A percentile compares a stretch with the other conserved stretches of the same genome.
Conservation (phyloP, 2,329 filamentous ascomycete genomes). For the Aspergillus melleus region DNA sequence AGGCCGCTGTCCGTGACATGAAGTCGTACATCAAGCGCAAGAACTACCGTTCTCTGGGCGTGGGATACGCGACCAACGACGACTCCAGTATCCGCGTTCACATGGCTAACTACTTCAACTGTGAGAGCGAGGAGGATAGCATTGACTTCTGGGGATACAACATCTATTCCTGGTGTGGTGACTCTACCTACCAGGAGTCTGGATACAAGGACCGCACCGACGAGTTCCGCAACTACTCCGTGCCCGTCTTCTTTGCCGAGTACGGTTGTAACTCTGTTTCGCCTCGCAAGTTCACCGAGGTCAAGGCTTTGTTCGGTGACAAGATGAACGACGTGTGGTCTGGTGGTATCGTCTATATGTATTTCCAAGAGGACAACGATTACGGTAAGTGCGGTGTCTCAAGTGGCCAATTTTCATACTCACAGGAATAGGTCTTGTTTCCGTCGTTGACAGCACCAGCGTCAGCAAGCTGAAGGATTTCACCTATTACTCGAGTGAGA, state of each 20-base stretch:
- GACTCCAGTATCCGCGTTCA: slow-evolving; percentile 76
- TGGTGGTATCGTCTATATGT: slow-evolving; percentile 98
- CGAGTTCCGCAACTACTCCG: slow-evolving; percentile 83
- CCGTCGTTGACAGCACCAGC: slow-evolving; percentile 63
- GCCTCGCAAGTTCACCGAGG: slow-evolving; percentile 79
- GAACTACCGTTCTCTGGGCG: slow-evolving; percentile 73
- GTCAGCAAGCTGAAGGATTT: slow-evolving; percentile 73
- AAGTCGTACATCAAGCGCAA: slow-evolving; percentile 86
- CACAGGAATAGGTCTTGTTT: slow-evolving; percentile 25
- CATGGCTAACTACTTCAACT: slow-evolving; percentile 93
- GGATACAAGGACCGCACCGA: slow-evolving; percentile 78
- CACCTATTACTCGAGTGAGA: slow-evolving; percentile 65
- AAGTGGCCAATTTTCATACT: not conserved
- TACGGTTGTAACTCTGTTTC: slow-evolving; percentile 84
- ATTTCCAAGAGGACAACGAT: slow-evolving; percentile 84
- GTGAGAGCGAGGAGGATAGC: slow-evolving; percentile 61
- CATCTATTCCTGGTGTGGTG: slow-evolving; percentile 97
- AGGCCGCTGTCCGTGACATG: slow-evolving; percentile 91
- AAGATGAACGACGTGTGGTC: slow-evolving; percentile 85
- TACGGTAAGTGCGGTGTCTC: slow-evolving; percentile 59
- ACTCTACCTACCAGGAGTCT: slow-evolving; percentile 73
- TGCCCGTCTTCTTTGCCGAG: slow-evolving; percentile 96
- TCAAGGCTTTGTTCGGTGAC: slow-evolving; percentile 71
- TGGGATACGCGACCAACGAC: slow-evolving; percentile 94
- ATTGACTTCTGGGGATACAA: slow-evolving; percentile 99